Base-by-base conservation (phyloP, 805 yeast genomes). In the Debaryomyces castellii region DNA sequence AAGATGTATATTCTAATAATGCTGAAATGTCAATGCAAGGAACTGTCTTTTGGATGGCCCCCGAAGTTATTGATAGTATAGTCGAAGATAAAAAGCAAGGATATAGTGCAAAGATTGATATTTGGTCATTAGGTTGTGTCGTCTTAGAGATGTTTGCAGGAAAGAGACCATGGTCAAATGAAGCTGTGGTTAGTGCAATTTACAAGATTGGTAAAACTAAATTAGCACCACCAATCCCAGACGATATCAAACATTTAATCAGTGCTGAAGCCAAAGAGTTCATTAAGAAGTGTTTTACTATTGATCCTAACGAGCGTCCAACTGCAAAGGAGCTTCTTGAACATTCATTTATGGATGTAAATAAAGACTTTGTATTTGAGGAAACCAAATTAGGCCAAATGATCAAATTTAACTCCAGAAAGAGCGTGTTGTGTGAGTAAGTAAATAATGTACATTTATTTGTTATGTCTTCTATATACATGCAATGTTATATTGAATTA, bases 11-110 rank as follows among this genome's bases (percentile, higher is more conserved):
- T 62, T 83, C 87, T 24, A 90, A 94, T 63, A 83, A 89, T 56
- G 89, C 96, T 3, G 97, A 89, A 45, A 88, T 91, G 96, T 91
- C 97, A 10, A 89, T 89, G 96, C 96, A 95, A 66, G 99, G 99
- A 20, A 91, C 99, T 0, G 89, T 95, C 1, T 94, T 91, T 64
- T 94, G 99, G 99, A 94, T 94, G 99, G 99, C 99, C 1, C 99
- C 99, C 0, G 99, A 94, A 61, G 96, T 95, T 52, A 90, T 94
- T 41, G 92, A 90, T 61, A 89, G 89, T 47, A 82, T 82, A 17
- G 83, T 81, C 2, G 85, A 82, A 51, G 80, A 81, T 54, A 78
- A 78, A 54, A 83, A 83, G 52, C 94, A 86, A 61, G 99, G 99
- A 0, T 94, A 94, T 63, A 89, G 96, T 71, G 99, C 99, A 17